phyloP scores from a whole-genome alignment of 352 stramenopile genomes.

The Phytophthora cajani region DNA sequence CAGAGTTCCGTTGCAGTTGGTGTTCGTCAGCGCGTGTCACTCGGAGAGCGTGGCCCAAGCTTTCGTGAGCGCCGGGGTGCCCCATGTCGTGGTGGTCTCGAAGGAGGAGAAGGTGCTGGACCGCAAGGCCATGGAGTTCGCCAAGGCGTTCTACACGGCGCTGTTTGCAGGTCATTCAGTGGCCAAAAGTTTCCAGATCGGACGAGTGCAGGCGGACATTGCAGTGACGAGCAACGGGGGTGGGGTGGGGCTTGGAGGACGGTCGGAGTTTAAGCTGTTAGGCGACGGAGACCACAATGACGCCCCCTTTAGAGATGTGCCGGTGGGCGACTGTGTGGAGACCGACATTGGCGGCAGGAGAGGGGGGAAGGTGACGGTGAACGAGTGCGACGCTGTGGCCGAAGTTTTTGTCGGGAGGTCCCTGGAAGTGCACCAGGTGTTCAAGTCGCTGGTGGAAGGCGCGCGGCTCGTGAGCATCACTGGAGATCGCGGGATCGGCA shows the following conservation, averaged over 20 bases:
- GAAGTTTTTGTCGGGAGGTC: slow-evolving; percentile 80
- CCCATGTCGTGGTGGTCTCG: slow-evolving; percentile 91
- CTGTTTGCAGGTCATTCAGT: slow-evolving; percentile 84
- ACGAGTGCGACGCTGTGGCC: slow-evolving; percentile 79
- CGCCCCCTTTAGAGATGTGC: slow-evolving; percentile 63
- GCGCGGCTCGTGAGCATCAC: slow-evolving; percentile 78
- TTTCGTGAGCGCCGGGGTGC: slow-evolving; percentile 89
- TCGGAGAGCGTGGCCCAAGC: slow-evolving; percentile 88
- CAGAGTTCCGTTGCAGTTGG: slow-evolving; percentile 70
- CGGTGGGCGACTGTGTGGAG: slow-evolving; percentile 61
- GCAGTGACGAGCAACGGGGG: slow-evolving; percentile 44
- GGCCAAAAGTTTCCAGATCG: slow-evolving; percentile 83
- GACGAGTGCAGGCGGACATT: slow-evolving; percentile 78
- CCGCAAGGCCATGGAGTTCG: slow-evolving; percentile 89
- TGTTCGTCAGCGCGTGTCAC: slow-evolving; percentile 92
- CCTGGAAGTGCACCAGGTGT: slow-evolving; percentile 83
- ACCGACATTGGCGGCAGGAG: slow-evolving; percentile 51
- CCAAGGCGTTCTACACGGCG: slow-evolving; percentile 90
- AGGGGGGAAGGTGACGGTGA: slow-evolving; percentile 40
- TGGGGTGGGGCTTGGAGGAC: slow-evolving; percentile 8
- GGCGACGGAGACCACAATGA: slow-evolving; percentile 80
- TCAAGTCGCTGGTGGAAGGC: slow-evolving; percentile 80
- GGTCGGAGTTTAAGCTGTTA: slow-evolving; percentile 84
- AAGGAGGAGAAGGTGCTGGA: slow-evolving; percentile 87
- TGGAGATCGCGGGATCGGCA: slow-evolving; percentile 76